Percentiles rank a stretch among this genome's conserved stretches.
phyloP scores from a whole-genome alignment of 1,284 basidiomycete genomes.

The Sanghuangporus sanghuang region DNA sequence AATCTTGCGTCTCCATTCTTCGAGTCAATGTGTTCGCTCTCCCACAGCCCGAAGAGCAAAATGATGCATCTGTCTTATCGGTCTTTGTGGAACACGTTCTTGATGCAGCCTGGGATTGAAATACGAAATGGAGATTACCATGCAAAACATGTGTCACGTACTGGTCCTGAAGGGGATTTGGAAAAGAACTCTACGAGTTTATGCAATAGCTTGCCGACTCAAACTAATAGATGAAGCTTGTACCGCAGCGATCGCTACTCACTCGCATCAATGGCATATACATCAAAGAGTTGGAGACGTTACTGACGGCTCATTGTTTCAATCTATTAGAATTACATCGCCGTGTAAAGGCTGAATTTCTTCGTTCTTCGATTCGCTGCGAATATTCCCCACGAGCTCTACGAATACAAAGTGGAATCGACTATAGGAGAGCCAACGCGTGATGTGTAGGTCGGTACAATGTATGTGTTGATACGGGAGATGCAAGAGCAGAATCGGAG shows the following conservation, averaged over 20 bases:
- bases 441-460: neutral
- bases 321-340: neutral
- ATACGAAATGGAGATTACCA: conserved; percentile 28
- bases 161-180: neutral
- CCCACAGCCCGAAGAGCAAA: conserved; percentile 20
- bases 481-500: neutral
- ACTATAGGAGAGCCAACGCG: neutral
- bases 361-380: neutral
- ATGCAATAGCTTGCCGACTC: conserved; percentile 44
- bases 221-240: conserved; percentile 38
- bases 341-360: neutral
- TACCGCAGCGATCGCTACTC: conserved; percentile 39
- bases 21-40: conserved; percentile 33
- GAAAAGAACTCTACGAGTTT: conserved; percentile 35
- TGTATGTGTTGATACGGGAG: neutral
- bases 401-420: neutral
- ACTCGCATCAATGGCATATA: no score
- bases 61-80: conserved; percentile 25
- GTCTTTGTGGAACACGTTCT: conserved; percentile 26
- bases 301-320: neutral
- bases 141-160: neutral
- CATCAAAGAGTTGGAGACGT: neutral
- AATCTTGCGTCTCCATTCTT: conserved; percentile 33
- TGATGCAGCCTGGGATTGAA: conserved; percentile 30
- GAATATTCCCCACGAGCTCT: neutral